Evolutionary conservation across 352 stramenopile genomes (phyloP), one percentile per base, ranked within the genome.

Genomic region (Phytophthora citricola): DNA sequence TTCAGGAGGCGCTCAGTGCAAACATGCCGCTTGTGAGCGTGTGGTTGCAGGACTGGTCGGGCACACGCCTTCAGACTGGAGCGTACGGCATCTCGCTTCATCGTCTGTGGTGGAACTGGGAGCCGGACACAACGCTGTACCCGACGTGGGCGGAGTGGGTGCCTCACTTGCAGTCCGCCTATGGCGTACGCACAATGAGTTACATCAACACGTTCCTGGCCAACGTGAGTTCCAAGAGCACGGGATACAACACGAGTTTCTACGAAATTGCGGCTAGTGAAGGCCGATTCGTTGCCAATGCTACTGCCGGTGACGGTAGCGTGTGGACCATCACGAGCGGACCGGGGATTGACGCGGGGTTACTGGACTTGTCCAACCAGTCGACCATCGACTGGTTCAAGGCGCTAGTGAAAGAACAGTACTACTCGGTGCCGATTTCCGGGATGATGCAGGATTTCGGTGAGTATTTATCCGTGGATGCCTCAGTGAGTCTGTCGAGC

Each of bases 361-460:
- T 73, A 14, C 32, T 73, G 45, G 65, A 73, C 26, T 24, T 73
- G 46, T 73, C 65, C 2, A 73, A 69, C 27, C 65, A 69, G 24
- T 73, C 65, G 22, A 73, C 58, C 1, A 26, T 73, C 46, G 65
- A 73, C 20, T 73, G 65, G 65, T 69, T 73, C 27, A 73, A 73
- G 29, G 46, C 5, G n/a, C 39, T 73, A 2, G 65, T 73, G 14
- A 69, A 73, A 47, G 38, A 63, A 39, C 65, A 73, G 31, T 73
- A 73, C 46, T 73, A 69, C 52, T 60, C 65, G 10, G 65, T 73
- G 24, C 65, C 65, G n/a, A 73, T 73, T 24, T 73, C 51, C 26
- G 65, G 65, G 14, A 73, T 73, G 65, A 69, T 73, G 65, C 65
- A 73, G 12, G 65, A 73, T 47, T 73, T 69, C 36, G 65, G 65